These are phyloP conservation scores for Candolleomyces eurysporus DNA, from an alignment of 768 basidiomycete genomes.

Conservation along the genomic window DNA sequence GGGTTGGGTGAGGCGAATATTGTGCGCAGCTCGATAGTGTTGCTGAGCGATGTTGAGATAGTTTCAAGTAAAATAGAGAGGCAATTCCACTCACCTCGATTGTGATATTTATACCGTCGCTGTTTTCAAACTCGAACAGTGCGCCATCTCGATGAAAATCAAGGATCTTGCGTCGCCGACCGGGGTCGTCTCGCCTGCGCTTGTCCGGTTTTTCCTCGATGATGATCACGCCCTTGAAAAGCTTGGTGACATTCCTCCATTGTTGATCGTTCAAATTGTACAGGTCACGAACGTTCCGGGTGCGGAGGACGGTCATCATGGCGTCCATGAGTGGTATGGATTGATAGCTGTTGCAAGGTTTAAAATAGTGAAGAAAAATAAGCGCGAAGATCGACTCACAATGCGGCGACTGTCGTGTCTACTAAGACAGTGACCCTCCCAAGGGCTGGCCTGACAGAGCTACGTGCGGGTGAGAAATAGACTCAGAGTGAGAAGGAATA, in stretches of 20 bases:
- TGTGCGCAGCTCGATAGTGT: conserved; percentile 23
- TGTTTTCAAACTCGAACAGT: conserved; percentile 31
- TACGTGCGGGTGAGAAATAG: conserved; percentile 10
- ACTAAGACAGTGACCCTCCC: conserved; percentile 38
- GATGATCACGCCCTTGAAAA: not conserved
- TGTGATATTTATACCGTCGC: conserved; percentile 33
- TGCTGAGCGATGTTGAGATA: not conserved
- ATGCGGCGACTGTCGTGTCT: conserved; percentile 37
- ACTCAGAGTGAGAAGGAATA: not conserved
- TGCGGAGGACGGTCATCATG: not conserved
- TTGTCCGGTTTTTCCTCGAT: not conserved
- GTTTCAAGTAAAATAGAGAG: not conserved
- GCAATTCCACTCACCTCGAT: conserved; percentile 28
- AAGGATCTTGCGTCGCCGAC: conserved; percentile 14
- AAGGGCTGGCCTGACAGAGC: conserved; percentile 40
- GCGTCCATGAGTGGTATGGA: not conserved
- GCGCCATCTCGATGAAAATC: conserved; percentile 36
- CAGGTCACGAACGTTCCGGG: not conserved
- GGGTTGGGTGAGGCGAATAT: conserved; percentile 24
- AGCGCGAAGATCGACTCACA: conserved; percentile 29
- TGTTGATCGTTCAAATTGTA: not conserved
- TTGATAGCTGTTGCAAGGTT: not conserved
- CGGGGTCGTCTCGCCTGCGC: conserved; percentile 2
- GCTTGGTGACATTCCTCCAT: not conserved
- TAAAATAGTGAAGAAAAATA: not conserved